phyloP scores from a whole-genome alignment of 345 rosid genomes.

The Eucalyptus leucophloia region DNA sequence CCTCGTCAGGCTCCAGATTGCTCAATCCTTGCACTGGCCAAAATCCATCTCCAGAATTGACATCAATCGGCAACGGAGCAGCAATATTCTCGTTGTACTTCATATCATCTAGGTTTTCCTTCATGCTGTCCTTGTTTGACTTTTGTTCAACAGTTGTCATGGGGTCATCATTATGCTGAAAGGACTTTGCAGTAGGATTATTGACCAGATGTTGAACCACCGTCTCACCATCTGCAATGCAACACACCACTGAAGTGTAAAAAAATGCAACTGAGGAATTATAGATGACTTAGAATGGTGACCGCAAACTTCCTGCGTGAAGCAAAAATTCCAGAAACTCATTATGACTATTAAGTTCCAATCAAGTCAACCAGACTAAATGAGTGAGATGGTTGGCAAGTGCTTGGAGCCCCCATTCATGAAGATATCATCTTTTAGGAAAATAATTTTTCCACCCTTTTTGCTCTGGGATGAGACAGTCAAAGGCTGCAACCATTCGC shows the following conservation, averaged over 20 bases:
- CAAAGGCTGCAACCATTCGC: background rate
- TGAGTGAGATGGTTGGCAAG: background rate
- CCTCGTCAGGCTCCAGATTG: background rate
- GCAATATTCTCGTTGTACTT: slow-evolving; percentile 9
- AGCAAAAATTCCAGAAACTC: background rate
- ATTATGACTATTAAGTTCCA: background rate
- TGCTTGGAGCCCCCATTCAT: background rate
- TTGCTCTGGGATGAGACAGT: background rate
- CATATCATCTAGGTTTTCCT: slow-evolving; percentile 1
- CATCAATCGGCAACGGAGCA: background rate
- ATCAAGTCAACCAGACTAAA: background rate
- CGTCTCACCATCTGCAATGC: slow-evolving; percentile 39
- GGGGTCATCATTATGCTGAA: slow-evolving; percentile 2
- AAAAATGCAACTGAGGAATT: background rate
- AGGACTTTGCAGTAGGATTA: slow-evolving; percentile 11
- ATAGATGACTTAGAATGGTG: background rate
- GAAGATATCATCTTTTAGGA: background rate
- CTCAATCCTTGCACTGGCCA: slow-evolving; percentile 7
- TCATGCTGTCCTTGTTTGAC: background rate
- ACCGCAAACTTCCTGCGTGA: background rate
- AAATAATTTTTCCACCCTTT: background rate
- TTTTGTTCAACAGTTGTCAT: background rate
- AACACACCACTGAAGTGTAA: background rate
- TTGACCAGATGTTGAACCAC: slow-evolving; percentile 13
- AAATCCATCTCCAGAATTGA: background rate